Conservation (phyloP, 805 yeast genomes). For the Yarrowia alimentaria region DNA sequence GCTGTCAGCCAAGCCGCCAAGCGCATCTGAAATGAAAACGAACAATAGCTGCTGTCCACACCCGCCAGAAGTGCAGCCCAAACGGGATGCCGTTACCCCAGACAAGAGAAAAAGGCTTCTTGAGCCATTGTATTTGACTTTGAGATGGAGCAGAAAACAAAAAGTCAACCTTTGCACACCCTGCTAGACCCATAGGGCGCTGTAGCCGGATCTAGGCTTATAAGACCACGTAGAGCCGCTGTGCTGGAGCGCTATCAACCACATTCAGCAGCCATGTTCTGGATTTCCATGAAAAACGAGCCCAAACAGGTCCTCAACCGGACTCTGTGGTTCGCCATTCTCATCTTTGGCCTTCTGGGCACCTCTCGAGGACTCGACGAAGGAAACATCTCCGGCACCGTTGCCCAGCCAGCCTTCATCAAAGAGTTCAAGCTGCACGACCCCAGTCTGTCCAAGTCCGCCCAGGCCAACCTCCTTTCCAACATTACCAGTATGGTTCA, state of each 20-base stretch:
- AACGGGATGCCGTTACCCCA: too few relatives aligned
- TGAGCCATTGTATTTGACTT: too few relatives aligned
- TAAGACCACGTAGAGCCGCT: too few relatives aligned
- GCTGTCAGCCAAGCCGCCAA: too few relatives aligned
- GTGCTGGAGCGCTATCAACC: background rate
- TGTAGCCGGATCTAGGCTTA: too few relatives aligned
- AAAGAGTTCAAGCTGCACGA: slow-evolving; percentile 48
- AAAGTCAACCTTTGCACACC: background rate
- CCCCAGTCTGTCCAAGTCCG: slow-evolving; percentile 39
- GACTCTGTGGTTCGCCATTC: slow-evolving; percentile 47
- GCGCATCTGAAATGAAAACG: too few relatives aligned
- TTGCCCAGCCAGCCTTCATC: slow-evolving; percentile 47
- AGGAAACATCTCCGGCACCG: slow-evolving; percentile 50
- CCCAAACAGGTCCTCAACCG: slow-evolving; percentile 38
- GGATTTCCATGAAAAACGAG: slow-evolving; percentile 24
- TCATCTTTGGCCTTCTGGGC: slow-evolving; percentile 56
- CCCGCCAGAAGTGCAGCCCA: too few relatives aligned
- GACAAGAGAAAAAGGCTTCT: too few relatives aligned
- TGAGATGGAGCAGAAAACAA: too few relatives aligned
- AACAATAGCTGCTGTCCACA: too few relatives aligned
- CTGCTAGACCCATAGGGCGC: background rate
- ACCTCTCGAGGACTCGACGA: slow-evolving; percentile 60
- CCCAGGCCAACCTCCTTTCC: slow-evolving; percentile 50
- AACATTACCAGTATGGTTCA: slow-evolving; percentile 61
- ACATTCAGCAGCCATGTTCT: background rate